Evolutionary conservation across 2,329 filamentous ascomycete genomes (phyloP).

Genomic region (Ophiocordyceps australis): DNA sequence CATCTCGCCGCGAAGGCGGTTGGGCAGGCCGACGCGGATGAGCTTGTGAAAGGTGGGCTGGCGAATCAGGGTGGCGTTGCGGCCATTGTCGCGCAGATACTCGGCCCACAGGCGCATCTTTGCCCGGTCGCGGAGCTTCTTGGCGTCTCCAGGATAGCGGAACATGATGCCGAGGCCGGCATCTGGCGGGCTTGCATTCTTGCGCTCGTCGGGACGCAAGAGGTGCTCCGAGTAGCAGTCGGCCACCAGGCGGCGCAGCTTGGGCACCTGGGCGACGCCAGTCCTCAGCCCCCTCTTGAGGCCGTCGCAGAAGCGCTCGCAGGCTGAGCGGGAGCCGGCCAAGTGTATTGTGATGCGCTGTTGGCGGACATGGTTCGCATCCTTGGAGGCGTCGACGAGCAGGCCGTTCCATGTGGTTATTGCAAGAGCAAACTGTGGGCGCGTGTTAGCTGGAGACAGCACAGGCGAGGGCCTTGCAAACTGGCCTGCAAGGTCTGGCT

Average conservation of each 20-base stretch:
- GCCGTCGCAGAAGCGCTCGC: constrained; percentile 90
- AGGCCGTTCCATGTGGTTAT: constrained; percentile 89
- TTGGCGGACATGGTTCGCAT: constrained; percentile 30
- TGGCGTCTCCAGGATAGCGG: constrained; percentile 83
- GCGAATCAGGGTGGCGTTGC: constrained; percentile 78
- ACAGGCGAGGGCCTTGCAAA: not conserved
- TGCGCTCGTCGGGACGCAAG: constrained; percentile 43
- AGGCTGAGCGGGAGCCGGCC: constrained; percentile 71
- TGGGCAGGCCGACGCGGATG: constrained; percentile 86
- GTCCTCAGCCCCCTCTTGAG: constrained; percentile 79
- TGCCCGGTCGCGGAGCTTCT: constrained; percentile 82
- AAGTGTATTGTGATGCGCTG: constrained; percentile 88
- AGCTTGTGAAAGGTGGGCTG: constrained; percentile 97
- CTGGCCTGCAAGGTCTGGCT: constrained; percentile 66
- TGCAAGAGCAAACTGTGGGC: constrained; percentile 62
- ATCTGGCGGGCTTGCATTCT: constrained; percentile 48
- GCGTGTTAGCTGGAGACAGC: not conserved
- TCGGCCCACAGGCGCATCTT: constrained; percentile 98
- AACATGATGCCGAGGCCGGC: constrained; percentile 86
- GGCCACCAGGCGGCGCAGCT: constrained; percentile 58
- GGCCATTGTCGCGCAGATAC: constrained; percentile 86
- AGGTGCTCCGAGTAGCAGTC: constrained; percentile 88
- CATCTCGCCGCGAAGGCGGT: constrained; percentile 79
- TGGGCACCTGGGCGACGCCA: constrained; percentile 74
- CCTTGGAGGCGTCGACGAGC: constrained; percentile 27